Evolutionary conservation across 2,329 filamentous ascomycete species (phyloP).

Genomic region (Cadophora malorum): DNA sequence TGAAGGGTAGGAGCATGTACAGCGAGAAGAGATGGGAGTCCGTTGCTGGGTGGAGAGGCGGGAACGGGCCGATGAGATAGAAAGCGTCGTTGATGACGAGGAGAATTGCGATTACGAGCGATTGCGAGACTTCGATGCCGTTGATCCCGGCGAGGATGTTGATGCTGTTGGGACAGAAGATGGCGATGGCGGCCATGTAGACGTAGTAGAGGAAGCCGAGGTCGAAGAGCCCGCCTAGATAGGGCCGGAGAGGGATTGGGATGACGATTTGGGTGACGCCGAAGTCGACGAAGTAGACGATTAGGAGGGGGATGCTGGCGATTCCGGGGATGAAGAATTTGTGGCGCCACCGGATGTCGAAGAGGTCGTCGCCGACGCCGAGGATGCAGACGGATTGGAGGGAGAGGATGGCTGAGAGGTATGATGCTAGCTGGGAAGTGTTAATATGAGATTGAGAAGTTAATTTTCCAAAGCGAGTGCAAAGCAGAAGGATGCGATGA

Average conservation of each 20-base stretch:
- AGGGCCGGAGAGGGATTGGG: slow-evolving; percentile 82
- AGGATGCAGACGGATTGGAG: slow-evolving; percentile 90
- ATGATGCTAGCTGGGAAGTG: slow-evolving; percentile 78
- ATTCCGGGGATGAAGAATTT: slow-evolving; percentile 98
- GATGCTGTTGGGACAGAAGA: slow-evolving; percentile 98
- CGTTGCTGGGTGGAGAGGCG: slow-evolving; percentile 78
- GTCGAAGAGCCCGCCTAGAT: slow-evolving; percentile 80
- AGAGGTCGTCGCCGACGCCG: slow-evolving; percentile 92
- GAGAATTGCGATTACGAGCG: slow-evolving; percentile 84
- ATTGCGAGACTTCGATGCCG: slow-evolving; percentile 95
- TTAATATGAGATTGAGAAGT: slow-evolving; percentile 20
- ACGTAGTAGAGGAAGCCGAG: slow-evolving; percentile 86
- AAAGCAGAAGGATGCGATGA: neutral
- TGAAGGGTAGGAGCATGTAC: slow-evolving; percentile 91
- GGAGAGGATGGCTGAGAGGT: slow-evolving; percentile 91
- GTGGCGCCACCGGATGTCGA: slow-evolving; percentile 98
- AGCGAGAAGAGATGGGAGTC: slow-evolving; percentile 96
- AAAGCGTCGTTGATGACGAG: slow-evolving; percentile 86
- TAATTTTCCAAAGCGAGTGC: neutral
- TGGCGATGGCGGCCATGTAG: slow-evolving; percentile 96
- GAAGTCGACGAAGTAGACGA: slow-evolving; percentile 98
- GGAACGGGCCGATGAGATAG: slow-evolving; percentile 83
- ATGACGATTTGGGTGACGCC: slow-evolving; percentile 95
- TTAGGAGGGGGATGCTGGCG: slow-evolving; percentile 89
- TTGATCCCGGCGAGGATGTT: slow-evolving; percentile 99